Percentiles rank a stretch among this genome's conserved stretches.
phyloP scores from a whole-genome alignment of 345 rosid genomes.

The Hirschfeldia incana region DNA sequence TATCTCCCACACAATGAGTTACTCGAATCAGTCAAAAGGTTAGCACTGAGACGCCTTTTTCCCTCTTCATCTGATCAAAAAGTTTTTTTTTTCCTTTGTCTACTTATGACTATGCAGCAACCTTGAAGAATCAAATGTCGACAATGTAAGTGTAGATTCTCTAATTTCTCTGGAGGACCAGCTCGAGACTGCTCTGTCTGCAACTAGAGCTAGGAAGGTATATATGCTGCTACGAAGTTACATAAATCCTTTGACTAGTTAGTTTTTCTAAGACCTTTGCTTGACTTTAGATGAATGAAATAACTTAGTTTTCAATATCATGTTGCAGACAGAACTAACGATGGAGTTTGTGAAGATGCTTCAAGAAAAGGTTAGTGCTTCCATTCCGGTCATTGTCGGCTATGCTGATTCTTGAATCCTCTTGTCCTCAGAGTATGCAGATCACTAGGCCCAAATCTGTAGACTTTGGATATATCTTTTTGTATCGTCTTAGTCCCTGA shows the following conservation, averaged over 20 bases:
- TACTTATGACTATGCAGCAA: slow-evolving; percentile 19
- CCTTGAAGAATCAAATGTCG: slow-evolving; percentile 28
- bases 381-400: neutral
- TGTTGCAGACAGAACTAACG: slow-evolving; percentile 21
- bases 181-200: slow-evolving; percentile 23
- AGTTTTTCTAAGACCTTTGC: neutral
- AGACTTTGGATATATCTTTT: neutral
- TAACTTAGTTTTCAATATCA: neutral
- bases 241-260: neutral
- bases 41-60: neutral
- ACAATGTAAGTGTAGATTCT: slow-evolving; percentile 22
- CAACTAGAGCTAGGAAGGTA: slow-evolving; percentile 38
- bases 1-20: slow-evolving; percentile 28
- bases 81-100: neutral
- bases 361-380: slow-evolving; percentile 32
- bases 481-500: neutral
- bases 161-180: slow-evolving; percentile 18
- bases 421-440: neutral
- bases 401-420: neutral
- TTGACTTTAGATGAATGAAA: neutral
- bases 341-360: slow-evolving; percentile 23
- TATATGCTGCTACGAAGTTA: neutral
- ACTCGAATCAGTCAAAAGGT: slow-evolving; percentile 32
- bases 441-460: neutral
- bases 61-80: slow-evolving; percentile 20